Evolutionary conservation across 176 grass and related monocot species (phyloP), one percentile per base, ranked within the genome.

Genomic region (Oryza glaberrima): DNA sequence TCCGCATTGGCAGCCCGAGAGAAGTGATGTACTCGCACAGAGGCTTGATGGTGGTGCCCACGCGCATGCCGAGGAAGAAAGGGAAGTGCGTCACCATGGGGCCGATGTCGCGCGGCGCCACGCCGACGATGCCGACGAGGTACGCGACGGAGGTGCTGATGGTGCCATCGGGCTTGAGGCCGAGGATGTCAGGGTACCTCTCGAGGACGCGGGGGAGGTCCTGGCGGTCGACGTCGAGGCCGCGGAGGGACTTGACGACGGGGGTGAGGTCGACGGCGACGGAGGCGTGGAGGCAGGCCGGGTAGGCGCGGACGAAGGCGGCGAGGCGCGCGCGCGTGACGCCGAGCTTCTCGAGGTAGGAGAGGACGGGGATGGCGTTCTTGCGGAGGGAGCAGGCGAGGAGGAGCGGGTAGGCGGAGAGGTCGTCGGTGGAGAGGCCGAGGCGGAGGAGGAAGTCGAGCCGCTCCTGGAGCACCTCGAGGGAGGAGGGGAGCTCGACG

Each of bases 61-160:
- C 91, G 34, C 96, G 90, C 96, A 98, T 94, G 20, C 93, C 90
- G 1, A 98, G 91, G 82, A 95, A 92, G 83, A 90, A 94, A 4
- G 96, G 96, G n/a, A 74, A 98, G 23, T 98, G 96, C 17, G 96
- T 95, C 11, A 98, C 89, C 96, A 98, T 98, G 56, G 96, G 96
- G 4, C 96, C 96, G 3, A 98, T 95, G 68, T 98, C 96, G 2
- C 96, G 86, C 48, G 96, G 93, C 10, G 72, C 86, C n/a, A 98
- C 91, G 2, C 96, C 84, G 0, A 73, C 93, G 9, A 98, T 85
- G 72, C 96, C 92, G 0, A 98, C 91, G 7, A 98, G 90, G 86
- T 98, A 98, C 0, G 91, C 93, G 23, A 95, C 91, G 10, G 96
- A 98, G 75, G 96, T 94, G 89, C 91, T 98, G 83, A 98, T 95